Evolutionary conservation across 495 filamentous ascomycete genomes (phyloP).

Genomic region (Aspergillus ellipticus): DNA sequence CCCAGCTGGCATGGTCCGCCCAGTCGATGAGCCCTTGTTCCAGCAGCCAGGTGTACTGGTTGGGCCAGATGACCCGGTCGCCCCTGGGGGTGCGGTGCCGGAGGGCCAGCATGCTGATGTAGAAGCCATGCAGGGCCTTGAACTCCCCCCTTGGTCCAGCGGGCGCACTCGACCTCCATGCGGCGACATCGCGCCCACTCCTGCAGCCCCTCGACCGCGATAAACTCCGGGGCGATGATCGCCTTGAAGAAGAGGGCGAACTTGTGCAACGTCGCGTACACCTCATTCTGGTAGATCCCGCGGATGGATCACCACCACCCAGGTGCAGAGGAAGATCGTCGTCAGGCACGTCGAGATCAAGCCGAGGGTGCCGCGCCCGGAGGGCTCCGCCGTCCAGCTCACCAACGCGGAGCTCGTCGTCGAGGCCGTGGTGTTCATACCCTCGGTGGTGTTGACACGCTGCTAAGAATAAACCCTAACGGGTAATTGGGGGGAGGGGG

Average conservation of each 20-base stretch:
- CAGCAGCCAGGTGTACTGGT: constrained; percentile 33
- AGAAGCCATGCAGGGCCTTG: constrained; percentile 33
- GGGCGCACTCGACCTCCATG: constrained; percentile 23
- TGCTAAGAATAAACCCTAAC: neutral
- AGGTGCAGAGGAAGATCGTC: constrained; percentile 35
- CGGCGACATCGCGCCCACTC: constrained; percentile 33
- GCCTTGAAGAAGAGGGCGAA: constrained; percentile 28
- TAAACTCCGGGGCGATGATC: constrained; percentile 33
- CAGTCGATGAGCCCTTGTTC: constrained; percentile 25
- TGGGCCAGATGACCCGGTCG: constrained; percentile 31
- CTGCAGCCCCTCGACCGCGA: constrained; percentile 36
- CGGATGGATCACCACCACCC: constrained; percentile 36
- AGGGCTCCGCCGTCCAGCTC: constrained; percentile 31
- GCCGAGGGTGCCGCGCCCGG: constrained; percentile 28
- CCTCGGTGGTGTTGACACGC: neutral
- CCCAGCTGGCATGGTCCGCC: constrained; percentile 26
- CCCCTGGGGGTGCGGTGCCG: constrained; percentile 26
- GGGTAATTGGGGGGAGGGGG: neutral
- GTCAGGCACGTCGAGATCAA: constrained; percentile 29
- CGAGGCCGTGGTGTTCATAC: neutral
- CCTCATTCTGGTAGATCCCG: constrained; percentile 27
- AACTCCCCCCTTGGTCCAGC: constrained; percentile 17
- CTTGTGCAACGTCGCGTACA: constrained; percentile 24
- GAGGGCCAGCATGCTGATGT: constrained; percentile 37
- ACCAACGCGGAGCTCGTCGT: constrained; percentile 4